These are phyloP conservation scores for Gossypium ekmanianum DNA, from an alignment of 345 rosid species.

Conservation along the genomic window DNA sequence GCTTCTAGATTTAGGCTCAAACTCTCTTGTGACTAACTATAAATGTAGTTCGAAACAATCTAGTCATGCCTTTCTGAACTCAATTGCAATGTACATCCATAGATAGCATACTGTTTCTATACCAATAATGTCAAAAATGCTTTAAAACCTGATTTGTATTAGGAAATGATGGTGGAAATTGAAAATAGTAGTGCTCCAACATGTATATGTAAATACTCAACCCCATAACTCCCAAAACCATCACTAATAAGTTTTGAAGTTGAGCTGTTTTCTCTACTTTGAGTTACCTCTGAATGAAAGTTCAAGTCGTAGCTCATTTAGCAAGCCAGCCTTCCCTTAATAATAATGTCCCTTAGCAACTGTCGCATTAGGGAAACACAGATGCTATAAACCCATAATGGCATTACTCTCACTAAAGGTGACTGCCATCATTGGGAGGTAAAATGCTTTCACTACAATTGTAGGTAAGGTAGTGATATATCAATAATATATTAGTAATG, in stretches of 20 bases:
- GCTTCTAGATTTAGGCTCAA: background rate
- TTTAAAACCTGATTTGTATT: background rate
- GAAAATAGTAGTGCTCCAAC: background rate
- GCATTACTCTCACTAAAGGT: background rate
- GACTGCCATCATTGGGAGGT: background rate
- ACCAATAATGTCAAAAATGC: no score
- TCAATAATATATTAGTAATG: constrained; percentile 2
- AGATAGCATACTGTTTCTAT: background rate
- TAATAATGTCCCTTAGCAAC: background rate
- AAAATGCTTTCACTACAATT: background rate
- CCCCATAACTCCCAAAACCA: background rate
- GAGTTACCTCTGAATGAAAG: background rate
- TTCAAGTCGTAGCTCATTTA: background rate
- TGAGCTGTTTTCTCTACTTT: background rate
- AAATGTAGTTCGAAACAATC: background rate
- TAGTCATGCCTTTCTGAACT: background rate
- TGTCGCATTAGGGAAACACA: background rate
- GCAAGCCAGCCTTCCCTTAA: background rate
- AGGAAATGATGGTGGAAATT: background rate
- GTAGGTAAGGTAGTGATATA: background rate
- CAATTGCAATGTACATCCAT: background rate
- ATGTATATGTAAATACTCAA: background rate
- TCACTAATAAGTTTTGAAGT: background rate
- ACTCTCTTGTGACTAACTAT: background rate
- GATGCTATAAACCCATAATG: background rate